Conservation (phyloP, 768 basidiomycete genomes). For the Phlegmacium glaucopus region DNA sequence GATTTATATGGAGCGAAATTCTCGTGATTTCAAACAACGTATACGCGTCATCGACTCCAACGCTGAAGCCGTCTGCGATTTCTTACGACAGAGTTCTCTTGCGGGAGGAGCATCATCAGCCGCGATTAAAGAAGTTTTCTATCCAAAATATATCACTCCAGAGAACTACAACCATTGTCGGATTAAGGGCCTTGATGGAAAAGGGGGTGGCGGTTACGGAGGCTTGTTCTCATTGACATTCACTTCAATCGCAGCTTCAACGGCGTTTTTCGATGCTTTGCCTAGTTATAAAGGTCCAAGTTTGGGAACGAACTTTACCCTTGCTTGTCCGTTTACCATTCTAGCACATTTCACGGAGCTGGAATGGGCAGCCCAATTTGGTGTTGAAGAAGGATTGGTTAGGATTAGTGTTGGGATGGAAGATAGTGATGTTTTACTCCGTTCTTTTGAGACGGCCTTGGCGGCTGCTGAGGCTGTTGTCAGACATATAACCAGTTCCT, state of each 20-base stretch:
- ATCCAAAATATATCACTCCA: constrained; percentile 79
- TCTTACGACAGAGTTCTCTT: constrained; percentile 59
- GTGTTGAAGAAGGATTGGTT: constrained; percentile 81
- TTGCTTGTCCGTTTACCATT: constrained; percentile 91
- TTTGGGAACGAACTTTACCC: constrained; percentile 93
- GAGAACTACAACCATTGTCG: constrained; percentile 72
- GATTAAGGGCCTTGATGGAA: constrained; percentile 36
- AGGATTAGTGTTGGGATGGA: constrained; percentile 93
- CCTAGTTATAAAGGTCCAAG: constrained; percentile 87
- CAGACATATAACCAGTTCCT: too few species aligned
- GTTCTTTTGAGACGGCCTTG: constrained; percentile 62
- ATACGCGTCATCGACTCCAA: constrained; percentile 77
- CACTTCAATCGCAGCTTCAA: constrained; percentile 59
- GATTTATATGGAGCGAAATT: constrained; percentile 97
- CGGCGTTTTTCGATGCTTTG: constrained; percentile 82
- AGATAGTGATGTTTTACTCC: constrained; percentile 51
- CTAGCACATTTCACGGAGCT: constrained; percentile 88
- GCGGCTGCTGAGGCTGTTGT: constrained; percentile 65
- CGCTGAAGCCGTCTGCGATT: constrained; percentile 77
- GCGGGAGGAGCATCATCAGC: constrained; percentile 34
- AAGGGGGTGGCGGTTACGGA: constrained; percentile 63
- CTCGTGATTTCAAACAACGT: constrained; percentile 83
- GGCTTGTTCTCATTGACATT: constrained; percentile 90
- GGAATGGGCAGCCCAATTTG: constrained; percentile 87
- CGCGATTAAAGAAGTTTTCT: constrained; percentile 81